A percentile compares a stretch with the other conserved stretches of the same genome.
These are phyloP conservation scores for Epithemia pelagica DNA, from an alignment of 108 stramenopile species.

Conservation along the genomic window DNA sequence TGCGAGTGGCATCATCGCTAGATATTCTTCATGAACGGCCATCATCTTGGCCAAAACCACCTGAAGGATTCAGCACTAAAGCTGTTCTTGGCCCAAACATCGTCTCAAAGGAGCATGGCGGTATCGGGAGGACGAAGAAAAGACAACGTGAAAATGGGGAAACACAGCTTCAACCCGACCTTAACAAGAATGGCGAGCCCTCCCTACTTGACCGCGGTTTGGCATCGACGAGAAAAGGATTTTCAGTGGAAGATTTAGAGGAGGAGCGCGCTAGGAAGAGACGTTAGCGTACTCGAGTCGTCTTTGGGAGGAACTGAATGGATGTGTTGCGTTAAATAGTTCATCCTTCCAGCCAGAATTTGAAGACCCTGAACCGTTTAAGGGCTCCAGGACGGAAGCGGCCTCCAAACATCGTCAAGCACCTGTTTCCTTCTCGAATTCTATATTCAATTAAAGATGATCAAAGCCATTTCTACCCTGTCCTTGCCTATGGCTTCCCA, in stretches of 20 bases:
- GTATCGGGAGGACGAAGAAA: slow-evolving; percentile 21
- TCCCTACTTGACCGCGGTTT: slow-evolving; percentile 22
- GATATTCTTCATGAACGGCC: slow-evolving; percentile 72
- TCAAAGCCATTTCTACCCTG: no score
- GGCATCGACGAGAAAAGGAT: slow-evolving; percentile 37
- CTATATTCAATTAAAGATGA: no score
- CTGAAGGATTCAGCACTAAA: slow-evolving; percentile 63
- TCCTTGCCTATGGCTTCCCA: no score
- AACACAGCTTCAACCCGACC: not conserved
- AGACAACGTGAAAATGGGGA: not conserved
- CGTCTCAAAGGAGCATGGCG: no score
- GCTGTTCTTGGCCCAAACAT: slow-evolving; percentile 55
- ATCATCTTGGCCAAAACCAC: slow-evolving; percentile 67
- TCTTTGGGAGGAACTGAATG: no score
- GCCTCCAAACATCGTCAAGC: no score
- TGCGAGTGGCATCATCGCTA: slow-evolving; percentile 55
- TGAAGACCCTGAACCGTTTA: no score
- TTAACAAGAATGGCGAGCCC: not conserved
- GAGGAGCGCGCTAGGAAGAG: slow-evolving; percentile 32
- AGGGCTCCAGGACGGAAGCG: no score
- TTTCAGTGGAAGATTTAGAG: slow-evolving; percentile 64
- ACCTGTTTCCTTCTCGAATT: no score
- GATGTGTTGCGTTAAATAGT: no score
- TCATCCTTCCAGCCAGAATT: no score
- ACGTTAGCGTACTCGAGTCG: no score